Percentiles rank a stretch among this genome's conserved stretches.
phyloP scores from a whole-genome alignment of 2,329 filamentous ascomycete genomes.

The Verticillium isaacii region DNA sequence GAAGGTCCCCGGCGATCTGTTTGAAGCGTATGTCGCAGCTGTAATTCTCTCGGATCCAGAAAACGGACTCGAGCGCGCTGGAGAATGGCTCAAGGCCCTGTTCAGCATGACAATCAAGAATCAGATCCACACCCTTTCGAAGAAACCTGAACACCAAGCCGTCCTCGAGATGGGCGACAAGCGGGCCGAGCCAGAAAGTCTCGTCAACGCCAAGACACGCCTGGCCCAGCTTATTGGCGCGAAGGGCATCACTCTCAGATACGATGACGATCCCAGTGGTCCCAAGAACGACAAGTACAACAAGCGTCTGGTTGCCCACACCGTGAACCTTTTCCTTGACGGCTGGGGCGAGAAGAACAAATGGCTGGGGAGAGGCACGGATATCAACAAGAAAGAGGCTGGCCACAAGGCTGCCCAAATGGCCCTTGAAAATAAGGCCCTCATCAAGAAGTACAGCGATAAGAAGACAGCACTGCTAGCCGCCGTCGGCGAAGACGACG shows the following conservation, averaged over 20 bases:
- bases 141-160: conserved; percentile 4
- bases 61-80: conserved; percentile 55
- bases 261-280: conserved; percentile 47
- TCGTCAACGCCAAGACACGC: conserved; percentile 41
- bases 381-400: conserved; percentile 64
- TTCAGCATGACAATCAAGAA: conserved; percentile 64
- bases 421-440: conserved; percentile 62
- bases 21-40: conserved; percentile 86
- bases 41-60: conserved; percentile 63
- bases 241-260: conserved; percentile 55
- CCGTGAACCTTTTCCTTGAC: conserved; percentile 59
- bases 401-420: conserved; percentile 60
- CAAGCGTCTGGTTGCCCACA: conserved; percentile 52
- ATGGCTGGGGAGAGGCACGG: conserved; percentile 59
- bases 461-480: conserved; percentile 41
- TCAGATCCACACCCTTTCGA: conserved; percentile 34
- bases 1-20: conserved; percentile 81
- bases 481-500: neutral
- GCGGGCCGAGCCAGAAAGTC: neutral
- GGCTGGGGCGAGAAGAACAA: conserved; percentile 64
- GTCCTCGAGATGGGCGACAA: conserved; percentile 13
- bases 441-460: conserved; percentile 45
- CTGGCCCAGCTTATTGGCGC: conserved; percentile 48
- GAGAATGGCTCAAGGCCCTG: conserved; percentile 68
- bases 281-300: conserved; percentile 46